Base-by-base conservation (phyloP, 768 basidiomycete species). In the Mrakia frigida region DNA sequence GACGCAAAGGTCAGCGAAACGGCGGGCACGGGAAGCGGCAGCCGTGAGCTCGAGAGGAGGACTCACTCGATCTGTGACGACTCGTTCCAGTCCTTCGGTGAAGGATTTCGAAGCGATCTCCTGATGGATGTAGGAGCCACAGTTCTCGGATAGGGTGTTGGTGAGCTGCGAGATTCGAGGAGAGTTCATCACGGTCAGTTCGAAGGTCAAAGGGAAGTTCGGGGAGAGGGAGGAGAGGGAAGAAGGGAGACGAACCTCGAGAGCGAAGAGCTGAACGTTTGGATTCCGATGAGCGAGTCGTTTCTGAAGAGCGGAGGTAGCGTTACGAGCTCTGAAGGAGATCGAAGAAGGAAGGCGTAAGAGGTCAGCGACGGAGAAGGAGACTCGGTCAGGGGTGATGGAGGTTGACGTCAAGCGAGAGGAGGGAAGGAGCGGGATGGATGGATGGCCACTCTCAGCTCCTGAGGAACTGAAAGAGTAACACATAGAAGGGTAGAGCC, bases 261-360 rank as follows among this genome's bases (percentile, higher is more conserved):
- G 88, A 7, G 96, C 88, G 81, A 95, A 98, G 0, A 98, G 88
- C 84, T 99, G 97, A 2, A 99, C 97, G 80, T 96, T 99, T 2
- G 97, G 91, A 82, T 92, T 97, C 28, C 97, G 89, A 84, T 99
- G 97, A 14, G 91, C 87, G 2, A 99, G 87, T 6, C 97, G 92
- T 84, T 95, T 98, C 81, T 94, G 87, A 43, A 97, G 81, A 0
- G 96, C 88, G 18, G 90, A 90, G 77, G 95, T 88, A 74, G 92
- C 92, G 80, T 91, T 89, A 73, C 91, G 91, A 13, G 96, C 93
- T 16, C 96, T 98, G 84, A n/a, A 23, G n/a, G 11, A 6, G 7
- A 13, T 52, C 9, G 59, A 41, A 9, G n/a, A 25, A 37, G 25
- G 18, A 25, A 18, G 16, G 10, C 23, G 41, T 23, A 43, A 3